Evolutionary conservation across 2,329 filamentous ascomycete species (phyloP), one percentile per base, ranked within the genome.

Genomic region (Gnomoniopsis smithogilvyi): DNA sequence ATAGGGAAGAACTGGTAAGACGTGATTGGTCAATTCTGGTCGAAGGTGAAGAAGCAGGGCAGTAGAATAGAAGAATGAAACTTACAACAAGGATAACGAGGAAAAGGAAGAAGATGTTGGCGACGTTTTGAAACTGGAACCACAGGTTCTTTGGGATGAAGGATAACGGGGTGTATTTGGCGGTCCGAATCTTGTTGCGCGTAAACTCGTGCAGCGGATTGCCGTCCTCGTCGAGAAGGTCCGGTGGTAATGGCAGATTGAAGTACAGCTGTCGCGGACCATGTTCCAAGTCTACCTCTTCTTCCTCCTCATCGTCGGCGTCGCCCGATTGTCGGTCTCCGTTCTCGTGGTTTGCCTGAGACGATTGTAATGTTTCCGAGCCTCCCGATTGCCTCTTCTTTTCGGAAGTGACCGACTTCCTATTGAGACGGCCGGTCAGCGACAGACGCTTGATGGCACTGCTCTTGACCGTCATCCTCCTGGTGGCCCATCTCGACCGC

Each of bases 81-180:
- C 93, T 81, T 88, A 98, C 95, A 69, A 89, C 88, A 61, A 99
- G 83, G 70, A 99, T 96, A 71, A 97, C 93, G 68, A 94, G 84
- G 76, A 98, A 97, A 67, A 98, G 80, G 82, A 99, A 99, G 77
- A 98, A 99, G 56, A 98, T 89, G 74, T 99, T 99, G 70, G 95
- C 95, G 68, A 99, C 89, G 70, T 98, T 98, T 76, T 99, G 94
- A 71, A 99, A 98, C 74, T 99, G 96, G 65, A 96, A 91, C 86
- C 89, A 99, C 69, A 99, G 72, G 75, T 99, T 98, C 78, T 98
- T 98, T 15, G 95, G 95, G 30, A 99, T 74, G 75, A 99, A 99
- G 61, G 91, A 96, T 64, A 99, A 75, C 10, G 96, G 89, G 8
- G 95, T 99, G 74, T 99, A 99, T 76, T 98, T 99, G 61, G 95